Evolutionary conservation across 2,329 filamentous ascomycete species (phyloP).

Genomic region (Ophiocordyceps camponoti-leonardi): DNA sequence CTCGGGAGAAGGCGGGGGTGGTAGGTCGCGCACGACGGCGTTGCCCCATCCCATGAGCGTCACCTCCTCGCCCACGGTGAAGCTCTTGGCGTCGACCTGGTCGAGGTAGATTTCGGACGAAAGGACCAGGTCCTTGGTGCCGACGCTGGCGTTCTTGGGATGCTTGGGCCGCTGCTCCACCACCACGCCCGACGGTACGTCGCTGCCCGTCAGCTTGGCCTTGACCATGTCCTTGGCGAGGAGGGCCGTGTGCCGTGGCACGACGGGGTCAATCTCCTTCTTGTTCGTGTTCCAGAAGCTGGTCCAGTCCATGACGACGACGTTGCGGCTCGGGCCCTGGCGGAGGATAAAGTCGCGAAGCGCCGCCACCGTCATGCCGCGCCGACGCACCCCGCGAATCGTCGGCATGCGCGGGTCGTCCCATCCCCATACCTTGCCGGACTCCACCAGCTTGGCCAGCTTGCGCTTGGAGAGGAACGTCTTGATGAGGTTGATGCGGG

Average conservation of each 20-base stretch:
- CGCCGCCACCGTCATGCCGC: constrained; percentile 64
- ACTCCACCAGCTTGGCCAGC: constrained; percentile 66
- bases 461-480: constrained; percentile 78
- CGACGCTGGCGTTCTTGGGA: constrained; percentile 72
- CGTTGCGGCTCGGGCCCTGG: constrained; percentile 70
- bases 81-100: constrained; percentile 68
- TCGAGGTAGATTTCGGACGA: constrained; percentile 64
- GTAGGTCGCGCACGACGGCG: constrained; percentile 56
- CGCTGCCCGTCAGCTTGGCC: constrained; percentile 50
- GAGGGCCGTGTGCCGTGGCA: constrained; percentile 58
- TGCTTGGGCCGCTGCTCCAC: constrained; percentile 71
- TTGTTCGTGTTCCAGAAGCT: constrained; percentile 61
- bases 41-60: constrained; percentile 97
- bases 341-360: constrained; percentile 72
- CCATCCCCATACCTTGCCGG: constrained; percentile 65
- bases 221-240: constrained; percentile 53
- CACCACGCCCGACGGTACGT: constrained; percentile 43
- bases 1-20: constrained; percentile 14
- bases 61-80: constrained; percentile 76
- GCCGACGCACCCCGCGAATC: constrained; percentile 59
- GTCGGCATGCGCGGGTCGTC: constrained; percentile 80
- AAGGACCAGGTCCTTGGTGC: constrained; percentile 71
- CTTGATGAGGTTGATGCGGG: constrained; percentile 67
- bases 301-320: constrained; percentile 72
- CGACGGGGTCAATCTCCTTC: constrained; percentile 64